Evolutionary conservation across 768 basidiomycete genomes (phyloP).

Genomic region (Tephrocybe sp.): DNA sequence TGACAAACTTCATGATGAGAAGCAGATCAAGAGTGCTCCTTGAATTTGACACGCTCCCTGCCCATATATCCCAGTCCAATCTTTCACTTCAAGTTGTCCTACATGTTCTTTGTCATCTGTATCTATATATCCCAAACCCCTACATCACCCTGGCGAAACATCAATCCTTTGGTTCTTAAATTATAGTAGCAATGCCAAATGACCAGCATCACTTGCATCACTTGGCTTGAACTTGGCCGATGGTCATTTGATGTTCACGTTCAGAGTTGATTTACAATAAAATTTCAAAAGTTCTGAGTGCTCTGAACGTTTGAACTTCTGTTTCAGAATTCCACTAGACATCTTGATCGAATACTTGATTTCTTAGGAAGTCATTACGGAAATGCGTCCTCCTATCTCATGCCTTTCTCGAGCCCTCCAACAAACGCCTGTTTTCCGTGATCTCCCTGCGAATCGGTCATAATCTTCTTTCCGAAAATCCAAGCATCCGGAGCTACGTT

Average conservation of each 20-base stretch:
- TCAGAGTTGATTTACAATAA: too few relatives aligned
- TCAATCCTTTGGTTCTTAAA: not conserved
- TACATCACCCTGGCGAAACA: not conserved
- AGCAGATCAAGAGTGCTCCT: slow-evolving; percentile 8
- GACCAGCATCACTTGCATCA: not conserved
- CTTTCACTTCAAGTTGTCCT: not conserved
- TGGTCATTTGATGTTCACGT: too few relatives aligned
- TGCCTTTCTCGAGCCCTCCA: not conserved
- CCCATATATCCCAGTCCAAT: not conserved
- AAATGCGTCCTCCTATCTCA: not conserved
- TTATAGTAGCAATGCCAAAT: not conserved
- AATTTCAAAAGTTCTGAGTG: too few relatives aligned
- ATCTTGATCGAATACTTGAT: not conserved
- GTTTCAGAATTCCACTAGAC: too few relatives aligned
- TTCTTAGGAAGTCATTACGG: not conserved
- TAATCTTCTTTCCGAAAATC: not conserved
- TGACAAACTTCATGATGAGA: not conserved
- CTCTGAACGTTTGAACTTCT: too few relatives aligned
- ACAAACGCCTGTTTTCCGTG: not conserved
- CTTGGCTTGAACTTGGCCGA: too few relatives aligned
- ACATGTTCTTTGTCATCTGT: not conserved
- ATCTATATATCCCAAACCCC: not conserved
- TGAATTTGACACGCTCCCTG: not conserved
- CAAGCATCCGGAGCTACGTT: not conserved
- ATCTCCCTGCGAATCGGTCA: not conserved